Percentiles rank a stretch among this genome's conserved stretches.
These are phyloP conservation scores for Kuraishia capsulata DNA, from an alignment of 805 yeast genomes.

Conservation along the genomic window DNA sequence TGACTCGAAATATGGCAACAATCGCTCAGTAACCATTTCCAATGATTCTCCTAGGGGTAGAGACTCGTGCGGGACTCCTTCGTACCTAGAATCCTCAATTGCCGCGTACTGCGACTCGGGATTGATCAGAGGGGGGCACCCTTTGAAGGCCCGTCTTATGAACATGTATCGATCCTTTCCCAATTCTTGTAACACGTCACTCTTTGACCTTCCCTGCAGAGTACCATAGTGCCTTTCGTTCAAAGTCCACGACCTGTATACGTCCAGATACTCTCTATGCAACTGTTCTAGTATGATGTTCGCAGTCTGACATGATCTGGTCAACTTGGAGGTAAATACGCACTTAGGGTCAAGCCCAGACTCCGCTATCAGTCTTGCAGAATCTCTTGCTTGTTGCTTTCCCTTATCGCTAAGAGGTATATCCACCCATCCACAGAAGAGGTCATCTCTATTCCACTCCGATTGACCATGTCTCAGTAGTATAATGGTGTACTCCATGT, in stretches of 20 bases:
- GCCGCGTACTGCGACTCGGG: conserved; percentile 28
- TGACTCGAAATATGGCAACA: conserved; percentile 50
- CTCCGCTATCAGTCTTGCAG: conserved; percentile 50
- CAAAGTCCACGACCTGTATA: conserved; percentile 66
- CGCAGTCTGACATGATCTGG: conserved; percentile 70
- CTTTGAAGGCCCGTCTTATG: conserved; percentile 74
- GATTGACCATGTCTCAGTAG: conserved; percentile 80
- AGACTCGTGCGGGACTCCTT: conserved; percentile 33
- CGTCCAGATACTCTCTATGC: conserved; percentile 36
- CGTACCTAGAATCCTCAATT: conserved; percentile 27
- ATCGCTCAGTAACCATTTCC: conserved; percentile 58
- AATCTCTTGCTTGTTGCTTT: conserved; percentile 52
- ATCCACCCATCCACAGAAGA: conserved; percentile 85
- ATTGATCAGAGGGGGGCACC: conserved; percentile 48
- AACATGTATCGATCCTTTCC: conserved; percentile 70
- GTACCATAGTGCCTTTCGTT: conserved; percentile 83
- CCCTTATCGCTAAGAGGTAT: conserved; percentile 63
- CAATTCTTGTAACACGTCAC: conserved; percentile 50
- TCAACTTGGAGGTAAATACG: conserved; percentile 61
- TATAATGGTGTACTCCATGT: conserved; percentile 24
- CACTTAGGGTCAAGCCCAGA: conserved; percentile 42
- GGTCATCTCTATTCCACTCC: conserved; percentile 65
- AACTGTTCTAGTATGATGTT: conserved; percentile 53
- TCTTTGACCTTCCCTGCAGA: conserved; percentile 71
- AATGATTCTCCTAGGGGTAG: conserved; percentile 70